phyloP scores from a whole-genome alignment of 148 eudicot species.

The Rhododendron ovatum region DNA sequence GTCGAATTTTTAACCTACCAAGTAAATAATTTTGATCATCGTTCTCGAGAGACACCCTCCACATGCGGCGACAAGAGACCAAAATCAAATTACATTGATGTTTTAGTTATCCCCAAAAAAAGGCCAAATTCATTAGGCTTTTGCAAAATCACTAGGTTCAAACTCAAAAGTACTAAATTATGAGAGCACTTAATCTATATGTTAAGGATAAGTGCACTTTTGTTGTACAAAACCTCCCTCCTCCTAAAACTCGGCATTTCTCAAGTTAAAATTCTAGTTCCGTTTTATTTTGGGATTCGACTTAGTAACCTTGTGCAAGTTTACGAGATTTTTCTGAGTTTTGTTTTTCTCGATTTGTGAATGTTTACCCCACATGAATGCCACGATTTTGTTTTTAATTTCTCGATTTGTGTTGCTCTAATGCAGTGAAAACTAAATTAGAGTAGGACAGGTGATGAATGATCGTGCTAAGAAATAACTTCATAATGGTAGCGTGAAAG shows the following conservation, averaged over 20 bases:
- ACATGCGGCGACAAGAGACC: background rate
- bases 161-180: background rate
- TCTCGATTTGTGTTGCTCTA: background rate
- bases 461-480: background rate
- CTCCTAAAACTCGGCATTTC: background rate
- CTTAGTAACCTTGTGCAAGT: background rate
- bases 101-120: background rate
- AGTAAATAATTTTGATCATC: background rate
- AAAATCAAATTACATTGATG: background rate
- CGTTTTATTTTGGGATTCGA: background rate
- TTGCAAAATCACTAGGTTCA: background rate
- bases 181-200: background rate
- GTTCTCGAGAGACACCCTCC: background rate
- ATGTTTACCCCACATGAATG: background rate
- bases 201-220: background rate
- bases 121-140: background rate
- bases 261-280: background rate
- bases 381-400: background rate
- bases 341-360: no score
- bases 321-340: no score
- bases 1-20: background rate
- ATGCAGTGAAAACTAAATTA: background rate
- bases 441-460: background rate
- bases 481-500: no score
- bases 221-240: background rate